Conservation (phyloP, 495 filamentous ascomycete species). For the Entonaema liquescens region DNA sequence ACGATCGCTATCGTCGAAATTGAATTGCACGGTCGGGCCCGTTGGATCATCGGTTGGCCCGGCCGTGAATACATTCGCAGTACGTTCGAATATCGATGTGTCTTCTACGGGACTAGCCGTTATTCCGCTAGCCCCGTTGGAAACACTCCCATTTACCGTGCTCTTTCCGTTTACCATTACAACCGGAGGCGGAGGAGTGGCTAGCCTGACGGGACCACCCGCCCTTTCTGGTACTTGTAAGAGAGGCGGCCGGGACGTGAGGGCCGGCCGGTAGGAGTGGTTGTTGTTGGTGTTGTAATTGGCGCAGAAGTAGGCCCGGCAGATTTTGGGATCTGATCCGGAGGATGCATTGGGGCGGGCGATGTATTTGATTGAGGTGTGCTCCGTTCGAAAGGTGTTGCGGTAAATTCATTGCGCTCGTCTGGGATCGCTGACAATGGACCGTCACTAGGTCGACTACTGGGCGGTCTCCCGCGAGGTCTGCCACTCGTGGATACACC, state of each 20-base stretch:
- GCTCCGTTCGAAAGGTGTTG: constrained; percentile 34
- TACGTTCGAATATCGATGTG: constrained; percentile 38
- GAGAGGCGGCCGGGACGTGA: constrained; percentile 67
- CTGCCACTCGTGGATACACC: constrained; percentile 74
- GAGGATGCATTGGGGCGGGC: constrained; percentile 37
- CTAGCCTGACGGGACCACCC: constrained; percentile 78
- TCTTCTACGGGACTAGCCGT: constrained; percentile 33
- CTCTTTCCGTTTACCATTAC: constrained; percentile 72
- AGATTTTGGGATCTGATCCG: constrained; percentile 44
- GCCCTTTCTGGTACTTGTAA: constrained; percentile 81
- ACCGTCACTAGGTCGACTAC: constrained; percentile 72
- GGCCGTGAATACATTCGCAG: constrained; percentile 35
- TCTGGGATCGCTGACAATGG: constrained; percentile 90
- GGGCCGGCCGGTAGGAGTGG: constrained; percentile 34
- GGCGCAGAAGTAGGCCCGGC: constrained; percentile 38
- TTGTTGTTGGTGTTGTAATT: constrained; percentile 36
- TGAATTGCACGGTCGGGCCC: constrained; percentile 34
- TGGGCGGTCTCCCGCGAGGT: constrained; percentile 84
- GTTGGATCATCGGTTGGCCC: constrained; percentile 18
- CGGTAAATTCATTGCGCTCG: constrained; percentile 47
- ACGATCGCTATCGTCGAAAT: constrained; percentile 46
- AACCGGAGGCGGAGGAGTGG: constrained; percentile 71
- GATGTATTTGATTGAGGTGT: constrained; percentile 25
- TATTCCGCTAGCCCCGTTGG: constrained; percentile 14
- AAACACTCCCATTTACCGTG: constrained; percentile 26